Evolutionary conservation across 1,139 yeast species (phyloP).

Genomic region (Lodderomyces elongisporus): DNA sequence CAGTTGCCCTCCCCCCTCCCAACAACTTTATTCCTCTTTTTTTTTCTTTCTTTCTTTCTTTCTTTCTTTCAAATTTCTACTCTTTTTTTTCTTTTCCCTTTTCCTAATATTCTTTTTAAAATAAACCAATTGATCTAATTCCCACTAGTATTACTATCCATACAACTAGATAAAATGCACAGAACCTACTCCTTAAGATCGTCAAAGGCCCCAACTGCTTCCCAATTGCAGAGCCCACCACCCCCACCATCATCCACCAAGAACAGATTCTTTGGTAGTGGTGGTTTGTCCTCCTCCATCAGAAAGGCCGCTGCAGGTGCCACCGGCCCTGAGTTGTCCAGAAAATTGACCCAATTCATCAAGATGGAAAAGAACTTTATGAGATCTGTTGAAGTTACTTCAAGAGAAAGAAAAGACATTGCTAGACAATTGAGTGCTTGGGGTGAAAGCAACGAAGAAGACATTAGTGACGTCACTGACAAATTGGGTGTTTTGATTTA

Average conservation of each 20-base stretch:
- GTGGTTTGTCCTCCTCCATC: constrained; percentile 75
- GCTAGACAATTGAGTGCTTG: constrained; percentile 93
- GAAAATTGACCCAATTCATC: constrained; percentile 83
- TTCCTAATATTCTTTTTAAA: not conserved
- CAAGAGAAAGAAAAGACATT: constrained; percentile 93
- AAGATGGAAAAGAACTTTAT: constrained; percentile 96
- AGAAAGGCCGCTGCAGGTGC: constrained; percentile 89
- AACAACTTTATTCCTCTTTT: too few relatives aligned
- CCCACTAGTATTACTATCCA: not conserved
- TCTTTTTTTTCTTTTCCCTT: not conserved
- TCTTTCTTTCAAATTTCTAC: too few relatives aligned
- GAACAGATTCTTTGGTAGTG: constrained; percentile 78
- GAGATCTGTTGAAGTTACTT: constrained; percentile 89
- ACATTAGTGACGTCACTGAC: constrained; percentile 94
- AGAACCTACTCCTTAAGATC: constrained; percentile 97
- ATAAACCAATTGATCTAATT: not conserved
- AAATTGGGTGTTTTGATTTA: constrained; percentile 92
- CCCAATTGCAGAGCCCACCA: constrained; percentile 90
- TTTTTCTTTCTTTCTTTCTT: too few relatives aligned
- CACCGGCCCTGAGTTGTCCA: constrained; percentile 90
- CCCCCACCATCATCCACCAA: constrained; percentile 86
- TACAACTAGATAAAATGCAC: constrained; percentile 54
- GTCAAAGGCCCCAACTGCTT: constrained; percentile 92
- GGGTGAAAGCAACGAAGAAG: constrained; percentile 99
- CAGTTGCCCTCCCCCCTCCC: too few relatives aligned